Conservation (phyloP, 768 basidiomycete genomes). For the Flagelloscypha sp. region DNA sequence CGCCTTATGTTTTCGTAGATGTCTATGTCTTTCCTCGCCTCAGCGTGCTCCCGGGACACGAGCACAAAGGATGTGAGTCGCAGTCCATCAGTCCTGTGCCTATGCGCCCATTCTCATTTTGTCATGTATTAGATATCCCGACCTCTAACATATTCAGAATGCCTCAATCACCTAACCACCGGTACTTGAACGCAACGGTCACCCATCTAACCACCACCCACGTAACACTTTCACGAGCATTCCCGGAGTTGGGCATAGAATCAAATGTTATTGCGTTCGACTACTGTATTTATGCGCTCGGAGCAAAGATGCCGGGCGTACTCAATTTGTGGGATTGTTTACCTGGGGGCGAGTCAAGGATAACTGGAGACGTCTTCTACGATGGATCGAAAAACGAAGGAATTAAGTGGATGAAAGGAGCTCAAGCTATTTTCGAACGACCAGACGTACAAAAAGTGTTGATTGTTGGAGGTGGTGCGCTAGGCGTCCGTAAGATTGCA, state of each 20-base stretch:
- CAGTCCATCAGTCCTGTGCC: not conserved
- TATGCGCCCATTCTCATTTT: conserved; percentile 3
- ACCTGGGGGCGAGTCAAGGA: conserved; percentile 13
- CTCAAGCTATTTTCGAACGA: conserved; percentile 41
- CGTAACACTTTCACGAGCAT: conserved; percentile 36
- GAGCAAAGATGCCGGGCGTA: conserved; percentile 47
- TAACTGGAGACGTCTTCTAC: no score
- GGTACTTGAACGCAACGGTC: conserved; percentile 38
- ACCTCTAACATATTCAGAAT: no score
- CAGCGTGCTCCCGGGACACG: conserved; percentile 49
- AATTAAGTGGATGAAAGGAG: conserved; percentile 41
- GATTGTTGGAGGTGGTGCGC: conserved; percentile 65
- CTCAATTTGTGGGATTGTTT: conserved; percentile 43
- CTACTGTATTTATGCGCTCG: conserved; percentile 53
- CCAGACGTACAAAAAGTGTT: conserved; percentile 43
- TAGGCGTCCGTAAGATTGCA: conserved; percentile 58
- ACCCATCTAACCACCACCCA: conserved; percentile 28
- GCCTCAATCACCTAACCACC: no score
- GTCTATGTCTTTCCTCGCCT: conserved; percentile 54
- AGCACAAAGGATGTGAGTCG: conserved; percentile 54
- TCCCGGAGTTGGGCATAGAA: conserved; percentile 37
- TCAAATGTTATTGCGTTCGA: conserved; percentile 37
- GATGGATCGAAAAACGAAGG: conserved; percentile 40
- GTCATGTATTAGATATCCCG: no score
- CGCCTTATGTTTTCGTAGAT: no score